A percentile compares a stretch with the other conserved stretches of the same genome.
Evolutionary conservation across 257 asterid species (phyloP).

Genomic region (Solanum corneliomulleri): DNA sequence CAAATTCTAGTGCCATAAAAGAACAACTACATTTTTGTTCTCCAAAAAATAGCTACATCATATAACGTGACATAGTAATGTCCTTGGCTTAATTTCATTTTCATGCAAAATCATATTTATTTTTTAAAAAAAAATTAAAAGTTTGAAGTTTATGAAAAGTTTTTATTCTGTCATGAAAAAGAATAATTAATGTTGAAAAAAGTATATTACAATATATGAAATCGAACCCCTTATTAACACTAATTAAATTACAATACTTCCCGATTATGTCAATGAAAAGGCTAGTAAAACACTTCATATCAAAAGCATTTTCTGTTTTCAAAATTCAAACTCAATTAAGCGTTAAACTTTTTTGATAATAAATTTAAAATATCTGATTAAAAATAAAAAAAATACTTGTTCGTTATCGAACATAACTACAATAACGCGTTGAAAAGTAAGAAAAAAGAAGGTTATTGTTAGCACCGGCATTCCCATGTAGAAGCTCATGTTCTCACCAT

Average conservation of each 20-base stretch:
- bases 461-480: background rate
- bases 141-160: no score
- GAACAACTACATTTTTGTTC: background rate
- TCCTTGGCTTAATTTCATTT: background rate
- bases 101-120: background rate
- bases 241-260: background rate
- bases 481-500: background rate
- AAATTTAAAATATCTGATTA: background rate
- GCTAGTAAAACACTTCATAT: background rate
- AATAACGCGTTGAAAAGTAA: background rate
- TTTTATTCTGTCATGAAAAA: background rate
- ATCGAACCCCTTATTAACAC: background rate
- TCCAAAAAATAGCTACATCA: background rate
- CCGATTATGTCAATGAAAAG: background rate
- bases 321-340: background rate
- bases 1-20: background rate
- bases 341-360: background rate
- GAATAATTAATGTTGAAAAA: background rate
- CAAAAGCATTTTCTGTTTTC: rapidly evolving
- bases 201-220: background rate
- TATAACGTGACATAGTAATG: background rate
- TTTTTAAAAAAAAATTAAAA: no score
- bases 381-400: rapidly evolving
- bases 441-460: background rate
- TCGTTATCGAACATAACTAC: background rate